A percentile compares a stretch with the other conserved stretches of the same genome.
phyloP scores from a whole-genome alignment of 164 flowering plant genomes.

The Chloranthus sessilifolius region DNA sequence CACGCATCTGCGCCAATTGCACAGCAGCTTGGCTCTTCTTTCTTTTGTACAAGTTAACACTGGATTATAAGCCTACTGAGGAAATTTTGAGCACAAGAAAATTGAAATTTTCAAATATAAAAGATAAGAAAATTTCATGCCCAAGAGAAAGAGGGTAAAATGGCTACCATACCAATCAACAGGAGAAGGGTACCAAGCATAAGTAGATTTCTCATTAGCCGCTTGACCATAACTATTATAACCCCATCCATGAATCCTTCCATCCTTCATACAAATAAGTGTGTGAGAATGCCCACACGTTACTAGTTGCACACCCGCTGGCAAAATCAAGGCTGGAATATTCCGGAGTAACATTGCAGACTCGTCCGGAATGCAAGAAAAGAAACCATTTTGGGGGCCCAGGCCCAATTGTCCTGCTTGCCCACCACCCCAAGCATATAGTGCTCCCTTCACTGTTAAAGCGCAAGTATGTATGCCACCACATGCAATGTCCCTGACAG shows the following conservation, averaged over 20 bases:
- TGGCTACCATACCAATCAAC: constrained; percentile 69
- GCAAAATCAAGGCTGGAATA: constrained; percentile 73
- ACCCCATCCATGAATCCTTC: constrained; percentile 95
- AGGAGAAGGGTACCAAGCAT: constrained; percentile 98
- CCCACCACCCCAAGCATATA: constrained; percentile 98
- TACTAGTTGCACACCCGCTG: constrained; percentile 65
- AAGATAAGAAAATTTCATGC: no score
- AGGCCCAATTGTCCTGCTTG: constrained; percentile 90
- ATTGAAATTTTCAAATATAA: no score
- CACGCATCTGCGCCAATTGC: no score
- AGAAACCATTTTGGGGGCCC: constrained; percentile 75
- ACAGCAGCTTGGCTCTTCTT: no score
- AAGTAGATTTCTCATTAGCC: constrained; percentile 73
- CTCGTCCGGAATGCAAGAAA: constrained; percentile 52
- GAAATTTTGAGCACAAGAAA: no score
- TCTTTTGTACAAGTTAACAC: no score
- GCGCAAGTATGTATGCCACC: constrained; percentile 98
- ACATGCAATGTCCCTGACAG: constrained; percentile 67
- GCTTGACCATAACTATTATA: constrained; percentile 97
- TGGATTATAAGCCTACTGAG: no score
- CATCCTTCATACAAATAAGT: constrained; percentile 67
- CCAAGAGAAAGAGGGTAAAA: no score
- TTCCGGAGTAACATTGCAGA: constrained; percentile 65
- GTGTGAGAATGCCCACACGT: constrained; percentile 97
- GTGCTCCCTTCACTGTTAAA: constrained; percentile 69